Conservation (phyloP, 1,139 yeast species). For the Magnusiomyces magnusii region DNA sequence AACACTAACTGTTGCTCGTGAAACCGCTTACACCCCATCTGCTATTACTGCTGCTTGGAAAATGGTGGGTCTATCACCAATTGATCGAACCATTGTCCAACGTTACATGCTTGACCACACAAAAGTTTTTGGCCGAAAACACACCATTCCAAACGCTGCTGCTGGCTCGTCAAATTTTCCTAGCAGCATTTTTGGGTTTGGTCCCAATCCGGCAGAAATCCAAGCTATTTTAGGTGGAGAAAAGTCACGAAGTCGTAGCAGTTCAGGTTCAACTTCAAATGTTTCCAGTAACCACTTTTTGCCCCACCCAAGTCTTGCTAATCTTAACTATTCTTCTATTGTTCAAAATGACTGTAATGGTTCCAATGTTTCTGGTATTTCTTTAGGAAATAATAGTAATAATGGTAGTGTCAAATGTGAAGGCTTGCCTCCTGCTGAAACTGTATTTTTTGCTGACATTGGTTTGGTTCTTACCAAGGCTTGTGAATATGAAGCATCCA, state of each 20-base stretch:
- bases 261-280: neutral
- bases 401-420: neutral
- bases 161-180: neutral
- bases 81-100: constrained; percentile 4
- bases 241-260: neutral
- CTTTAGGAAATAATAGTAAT: neutral
- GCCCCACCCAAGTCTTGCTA: neutral
- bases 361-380: neutral
- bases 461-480: neutral
- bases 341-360: neutral
- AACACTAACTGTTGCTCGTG: neutral
- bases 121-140: neutral
- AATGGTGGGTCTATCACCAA: constrained; percentile 3
- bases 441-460: neutral
- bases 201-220: neutral
- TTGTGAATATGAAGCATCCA: constrained; percentile 5
- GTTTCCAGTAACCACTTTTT: neutral
- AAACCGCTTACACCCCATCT: neutral
- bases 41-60: neutral
- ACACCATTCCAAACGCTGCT: neutral
- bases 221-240: neutral
- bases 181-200: constrained; percentile 1
- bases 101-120: constrained; percentile 1
- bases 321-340: neutral
- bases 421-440: neutral